These are phyloP conservation scores for Bauhinia variegata DNA, from an alignment of 306 rosid species.

Conservation along the genomic window DNA sequence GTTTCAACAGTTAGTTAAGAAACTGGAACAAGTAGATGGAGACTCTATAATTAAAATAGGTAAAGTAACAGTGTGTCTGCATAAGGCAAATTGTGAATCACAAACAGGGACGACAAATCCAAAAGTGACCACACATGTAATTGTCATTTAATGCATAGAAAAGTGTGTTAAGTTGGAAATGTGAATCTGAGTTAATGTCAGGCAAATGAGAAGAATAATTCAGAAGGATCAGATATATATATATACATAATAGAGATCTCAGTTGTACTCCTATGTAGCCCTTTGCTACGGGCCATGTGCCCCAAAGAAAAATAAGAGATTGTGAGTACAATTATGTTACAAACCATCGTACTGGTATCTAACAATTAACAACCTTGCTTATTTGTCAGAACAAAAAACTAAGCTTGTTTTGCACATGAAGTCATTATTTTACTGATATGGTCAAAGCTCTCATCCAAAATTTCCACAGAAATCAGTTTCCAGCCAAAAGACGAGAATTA, in stretches of 20 bases:
- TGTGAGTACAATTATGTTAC: conserved; percentile 7
- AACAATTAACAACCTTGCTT: conserved; percentile 22
- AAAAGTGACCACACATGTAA: conserved; percentile 27
- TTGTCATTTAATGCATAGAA: conserved; percentile 29
- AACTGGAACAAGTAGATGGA: conserved; percentile 15
- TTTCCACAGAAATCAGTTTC: neutral
- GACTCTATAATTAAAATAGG: conserved; percentile 8
- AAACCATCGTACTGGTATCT: conserved; percentile 12
- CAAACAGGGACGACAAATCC: conserved; percentile 39
- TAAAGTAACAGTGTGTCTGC: conserved; percentile 27
- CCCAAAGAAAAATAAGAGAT: conserved; percentile 7
- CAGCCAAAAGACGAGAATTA: neutral
- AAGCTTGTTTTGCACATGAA: conserved; percentile 7
- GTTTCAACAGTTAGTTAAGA: conserved; percentile 9
- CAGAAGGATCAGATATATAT: conserved; percentile 24
- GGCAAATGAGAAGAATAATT: conserved; percentile 24
- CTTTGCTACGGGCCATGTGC: conserved; percentile 5
- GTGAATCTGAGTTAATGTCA: conserved; percentile 28
- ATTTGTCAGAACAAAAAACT: conserved; percentile 4
- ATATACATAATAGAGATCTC: conserved; percentile 25
- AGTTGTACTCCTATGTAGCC: conserved; percentile 21
- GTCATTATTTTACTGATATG: neutral
- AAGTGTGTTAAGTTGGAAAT: conserved; percentile 17
- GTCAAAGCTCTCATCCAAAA: conserved; percentile 3
- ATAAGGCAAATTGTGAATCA: conserved; percentile 16